Conservation (phyloP, 768 basidiomycete genomes). For the Leccinum barrowsii region DNA sequence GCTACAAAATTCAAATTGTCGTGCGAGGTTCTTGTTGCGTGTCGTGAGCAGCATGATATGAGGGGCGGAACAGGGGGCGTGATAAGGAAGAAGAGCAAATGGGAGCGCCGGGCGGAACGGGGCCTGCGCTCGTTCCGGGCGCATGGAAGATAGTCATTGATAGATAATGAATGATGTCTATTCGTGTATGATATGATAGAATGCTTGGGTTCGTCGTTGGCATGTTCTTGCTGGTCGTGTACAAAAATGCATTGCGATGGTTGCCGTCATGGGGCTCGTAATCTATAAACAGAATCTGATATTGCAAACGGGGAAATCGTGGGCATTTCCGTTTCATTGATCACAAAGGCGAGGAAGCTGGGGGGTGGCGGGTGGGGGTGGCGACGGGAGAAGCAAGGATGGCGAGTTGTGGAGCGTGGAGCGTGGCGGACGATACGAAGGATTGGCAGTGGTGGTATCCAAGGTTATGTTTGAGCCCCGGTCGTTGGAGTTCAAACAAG, state of each 20-base stretch:
- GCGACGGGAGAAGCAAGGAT: conserved; percentile 11
- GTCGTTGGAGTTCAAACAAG: background rate
- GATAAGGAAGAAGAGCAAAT: background rate
- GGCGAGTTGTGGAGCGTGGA: conserved; percentile 3
- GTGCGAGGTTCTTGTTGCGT: conserved; percentile 5
- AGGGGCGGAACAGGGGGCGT: conserved; percentile 3
- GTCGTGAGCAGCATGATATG: conserved; percentile 18
- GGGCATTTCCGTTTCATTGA: background rate
- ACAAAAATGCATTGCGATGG: conserved; percentile 23
- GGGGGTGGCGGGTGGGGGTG: conserved; percentile 3
- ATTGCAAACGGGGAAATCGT: background rate
- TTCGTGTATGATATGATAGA: conserved; percentile 6
- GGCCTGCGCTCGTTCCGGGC: conserved; percentile 10
- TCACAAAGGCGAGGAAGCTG: conserved; percentile 8
- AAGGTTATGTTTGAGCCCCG: background rate
- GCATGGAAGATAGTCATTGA: background rate
- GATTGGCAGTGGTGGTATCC: conserved; percentile 10
- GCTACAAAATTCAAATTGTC: conserved; percentile 10
- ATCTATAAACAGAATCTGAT: conserved; percentile 13
- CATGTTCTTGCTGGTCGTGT: conserved; percentile 17
- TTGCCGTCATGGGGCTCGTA: conserved; percentile 21
- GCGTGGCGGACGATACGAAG: conserved; percentile 2
- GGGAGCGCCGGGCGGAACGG: conserved; percentile 1
- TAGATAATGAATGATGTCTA: conserved; percentile 19
- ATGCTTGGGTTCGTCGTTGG: conserved; percentile 19